phyloP scores from a whole-genome alignment of 352 stramenopile species.

The Plasmopara muralis region DNA sequence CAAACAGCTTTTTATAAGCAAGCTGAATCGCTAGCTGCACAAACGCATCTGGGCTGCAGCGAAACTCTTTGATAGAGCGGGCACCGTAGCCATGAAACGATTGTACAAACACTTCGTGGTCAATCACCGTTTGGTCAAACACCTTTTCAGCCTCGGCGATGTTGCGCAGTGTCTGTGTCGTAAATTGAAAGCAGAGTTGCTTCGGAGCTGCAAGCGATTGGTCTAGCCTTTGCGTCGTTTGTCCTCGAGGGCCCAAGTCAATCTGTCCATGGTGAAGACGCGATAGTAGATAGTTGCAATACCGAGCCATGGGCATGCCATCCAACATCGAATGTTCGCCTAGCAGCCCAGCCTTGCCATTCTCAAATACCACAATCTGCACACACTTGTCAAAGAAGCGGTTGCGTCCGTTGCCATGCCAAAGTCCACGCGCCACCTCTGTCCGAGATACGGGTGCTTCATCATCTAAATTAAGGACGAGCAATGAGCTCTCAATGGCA shows the following conservation, averaged over 20 bases:
- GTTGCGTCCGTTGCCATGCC: slow-evolving; percentile 88
- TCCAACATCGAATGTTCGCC: slow-evolving; percentile 93
- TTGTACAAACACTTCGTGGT: slow-evolving; percentile 86
- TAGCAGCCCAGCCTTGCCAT: slow-evolving; percentile 91
- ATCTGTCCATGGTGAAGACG: slow-evolving; percentile 46
- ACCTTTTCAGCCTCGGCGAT: slow-evolving; percentile 47
- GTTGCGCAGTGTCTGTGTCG: slow-evolving; percentile 31
- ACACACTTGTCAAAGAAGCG: slow-evolving; percentile 97
- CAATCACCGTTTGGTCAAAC: slow-evolving; percentile 66
- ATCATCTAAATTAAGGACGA: slow-evolving; percentile 68
- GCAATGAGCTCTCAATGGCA: slow-evolving; percentile 59
- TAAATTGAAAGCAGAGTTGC: slow-evolving; percentile 54
- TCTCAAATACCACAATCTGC: slow-evolving; percentile 93
- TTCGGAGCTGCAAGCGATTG: slow-evolving; percentile 23
- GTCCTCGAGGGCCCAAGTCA: slow-evolving; percentile 33
- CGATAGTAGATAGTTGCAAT: slow-evolving; percentile 55
- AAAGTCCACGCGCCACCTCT: slow-evolving; percentile 57
- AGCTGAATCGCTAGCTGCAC: slow-evolving; percentile 95
- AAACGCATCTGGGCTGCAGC: slow-evolving; percentile 91
- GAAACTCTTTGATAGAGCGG: slow-evolving; percentile 84
- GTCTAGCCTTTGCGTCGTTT: slow-evolving; percentile 36
- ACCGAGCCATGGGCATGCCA: slow-evolving; percentile 75
- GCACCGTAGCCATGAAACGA: slow-evolving; percentile 87
- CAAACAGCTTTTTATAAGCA: slow-evolving; percentile 76
- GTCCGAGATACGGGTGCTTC: slow-evolving; percentile 50